Conservation (phyloP, 2,329 filamentous ascomycete species). For the Nothophaeocryptopus gaeumannii region DNA sequence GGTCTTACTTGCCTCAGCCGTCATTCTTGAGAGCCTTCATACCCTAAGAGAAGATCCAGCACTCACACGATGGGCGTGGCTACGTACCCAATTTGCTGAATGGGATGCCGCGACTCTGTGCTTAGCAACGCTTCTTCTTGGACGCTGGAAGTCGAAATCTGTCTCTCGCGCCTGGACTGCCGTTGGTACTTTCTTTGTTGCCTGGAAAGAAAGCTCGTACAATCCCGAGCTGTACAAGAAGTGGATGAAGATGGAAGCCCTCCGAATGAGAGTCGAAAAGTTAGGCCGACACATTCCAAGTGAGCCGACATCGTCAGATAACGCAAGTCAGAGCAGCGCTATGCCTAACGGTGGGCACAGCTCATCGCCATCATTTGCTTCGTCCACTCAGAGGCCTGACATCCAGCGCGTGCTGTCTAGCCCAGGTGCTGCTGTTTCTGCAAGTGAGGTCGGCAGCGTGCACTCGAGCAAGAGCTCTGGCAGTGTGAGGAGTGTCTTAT, state of each 20-base stretch:
- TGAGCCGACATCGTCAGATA: neutral
- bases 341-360: too few relatives aligned
- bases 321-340: neutral
- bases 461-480: slow-evolving; percentile 8
- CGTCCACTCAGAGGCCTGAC: too few relatives aligned
- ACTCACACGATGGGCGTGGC: slow-evolving; percentile 17
- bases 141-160: slow-evolving; percentile 9
- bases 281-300: neutral
- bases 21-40: slow-evolving; percentile 13
- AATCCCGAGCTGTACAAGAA: slow-evolving; percentile 14
- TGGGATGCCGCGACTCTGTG: slow-evolving; percentile 16
- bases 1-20: slow-evolving; percentile 14
- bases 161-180: slow-evolving; percentile 14
- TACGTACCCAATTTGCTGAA: slow-evolving; percentile 15
- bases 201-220: slow-evolving; percentile 15
- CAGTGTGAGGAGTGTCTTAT: slow-evolving; percentile 5
- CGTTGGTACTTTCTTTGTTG: slow-evolving; percentile 15
- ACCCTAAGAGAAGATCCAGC: slow-evolving; percentile 13
- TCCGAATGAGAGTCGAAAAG: slow-evolving; percentile 8
- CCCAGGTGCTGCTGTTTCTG: neutral
- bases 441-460: slow-evolving; percentile 8
- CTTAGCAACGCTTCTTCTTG: slow-evolving; percentile 11
- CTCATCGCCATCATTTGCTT: too few relatives aligned
- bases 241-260: slow-evolving; percentile 9
- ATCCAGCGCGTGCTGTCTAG: too few relatives aligned